Percentiles rank a stretch among this genome's conserved stretches.
These are phyloP conservation scores for Primulina tabacum DNA, from an alignment of 257 asterid genomes.

Conservation along the genomic window DNA sequence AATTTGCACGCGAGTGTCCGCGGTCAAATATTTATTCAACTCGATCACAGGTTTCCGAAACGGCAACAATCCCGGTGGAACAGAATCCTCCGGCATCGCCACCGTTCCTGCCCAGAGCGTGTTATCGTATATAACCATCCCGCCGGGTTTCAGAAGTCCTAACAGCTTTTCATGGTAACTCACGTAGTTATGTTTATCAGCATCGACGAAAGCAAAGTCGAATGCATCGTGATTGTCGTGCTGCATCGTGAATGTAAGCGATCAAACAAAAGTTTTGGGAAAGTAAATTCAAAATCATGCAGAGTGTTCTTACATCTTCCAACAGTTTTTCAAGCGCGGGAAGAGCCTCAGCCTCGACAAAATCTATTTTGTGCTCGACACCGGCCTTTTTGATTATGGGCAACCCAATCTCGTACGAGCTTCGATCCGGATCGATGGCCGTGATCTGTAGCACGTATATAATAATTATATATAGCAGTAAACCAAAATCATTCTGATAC, in stretches of 20 bases:
- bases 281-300: background rate
- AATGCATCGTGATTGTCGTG: constrained; percentile 28
- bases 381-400: no score
- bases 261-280: background rate
- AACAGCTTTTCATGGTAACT: constrained; percentile 51
- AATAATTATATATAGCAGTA: no score
- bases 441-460: no score
- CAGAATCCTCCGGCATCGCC: constrained; percentile 27
- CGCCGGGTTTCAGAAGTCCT: constrained; percentile 47
- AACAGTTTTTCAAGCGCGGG: constrained; percentile 41
- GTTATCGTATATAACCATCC: constrained; percentile 50
- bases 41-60: constrained; percentile 22
- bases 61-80: constrained; percentile 11
- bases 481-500: no score
- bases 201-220: constrained; percentile 62
- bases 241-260: constrained; percentile 23
- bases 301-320: constrained; percentile 34
- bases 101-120: constrained; percentile 54
- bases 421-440: no score
- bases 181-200: constrained; percentile 38
- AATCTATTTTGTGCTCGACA: no score
- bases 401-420: no score
- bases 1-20: constrained; percentile 42
- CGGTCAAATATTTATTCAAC: constrained; percentile 41
- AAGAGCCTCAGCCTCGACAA: constrained; percentile 9